A percentile compares a stretch with the other conserved stretches of the same genome.
Conservation (phyloP, 75 land plant species). For the Chamaecyparis obtusa region DNA sequence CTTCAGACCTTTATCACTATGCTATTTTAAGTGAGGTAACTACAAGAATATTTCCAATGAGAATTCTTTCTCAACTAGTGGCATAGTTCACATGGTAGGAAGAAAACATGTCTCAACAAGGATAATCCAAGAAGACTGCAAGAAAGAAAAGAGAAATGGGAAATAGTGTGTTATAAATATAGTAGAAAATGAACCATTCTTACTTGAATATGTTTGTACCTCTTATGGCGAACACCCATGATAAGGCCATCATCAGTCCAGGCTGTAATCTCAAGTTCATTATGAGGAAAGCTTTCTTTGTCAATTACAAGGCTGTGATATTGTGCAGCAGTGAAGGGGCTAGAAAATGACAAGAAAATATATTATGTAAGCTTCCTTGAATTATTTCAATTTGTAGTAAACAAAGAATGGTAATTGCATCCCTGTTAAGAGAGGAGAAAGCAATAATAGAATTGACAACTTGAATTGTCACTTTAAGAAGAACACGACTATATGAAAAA, state of each 20-base stretch:
- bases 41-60: neutral
- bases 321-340: slow-evolving; percentile 90
- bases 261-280: slow-evolving; percentile 88
- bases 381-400: neutral
- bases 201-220: slow-evolving; percentile 78
- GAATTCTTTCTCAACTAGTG: neutral
- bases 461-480: neutral
- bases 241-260: slow-evolving; percentile 94
- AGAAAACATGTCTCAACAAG: neutral
- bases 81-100: neutral
- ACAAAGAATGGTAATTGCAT: neutral
- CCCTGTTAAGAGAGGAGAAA: neutral
- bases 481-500: neutral
- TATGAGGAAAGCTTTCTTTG: slow-evolving; percentile 79
- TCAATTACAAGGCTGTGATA: slow-evolving; percentile 98
- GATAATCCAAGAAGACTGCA: neutral
- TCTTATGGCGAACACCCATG: slow-evolving; percentile 93
- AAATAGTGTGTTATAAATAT: neutral
- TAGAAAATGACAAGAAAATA: slow-evolving; percentile 19
- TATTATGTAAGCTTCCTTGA: slow-evolving; percentile 1
- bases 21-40: neutral
- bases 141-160: neutral
- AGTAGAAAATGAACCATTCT: neutral
- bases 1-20: neutral
- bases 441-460: neutral